These are phyloP conservation scores for Tuber umbilicatum DNA, from an alignment of 495 filamentous ascomycete genomes.

Conservation along the genomic window DNA sequence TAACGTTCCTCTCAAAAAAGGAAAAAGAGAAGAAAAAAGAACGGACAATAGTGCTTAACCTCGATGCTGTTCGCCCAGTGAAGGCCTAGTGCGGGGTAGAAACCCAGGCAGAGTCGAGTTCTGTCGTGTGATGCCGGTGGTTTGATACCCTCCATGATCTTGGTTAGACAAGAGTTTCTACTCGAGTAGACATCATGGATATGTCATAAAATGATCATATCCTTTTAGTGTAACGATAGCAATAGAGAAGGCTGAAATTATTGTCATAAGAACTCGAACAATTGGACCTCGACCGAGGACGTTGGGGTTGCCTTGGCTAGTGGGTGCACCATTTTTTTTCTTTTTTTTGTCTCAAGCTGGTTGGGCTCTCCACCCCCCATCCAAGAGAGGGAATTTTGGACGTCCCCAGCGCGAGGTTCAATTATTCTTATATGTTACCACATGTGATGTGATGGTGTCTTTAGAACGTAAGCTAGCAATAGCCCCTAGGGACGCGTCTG, in stretches of 20 bases:
- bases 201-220: background rate
- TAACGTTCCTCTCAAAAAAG: too few species aligned
- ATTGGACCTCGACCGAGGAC: too few species aligned
- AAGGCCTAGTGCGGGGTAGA: background rate
- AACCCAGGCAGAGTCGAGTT: background rate
- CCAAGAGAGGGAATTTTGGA: too few species aligned
- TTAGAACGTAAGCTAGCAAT: background rate
- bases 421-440: background rate
- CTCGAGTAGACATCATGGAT: background rate
- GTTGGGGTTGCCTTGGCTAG: too few species aligned
- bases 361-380: too few species aligned
- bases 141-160: background rate
- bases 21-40: too few species aligned
- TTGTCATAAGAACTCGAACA: background rate
- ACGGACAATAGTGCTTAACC: too few species aligned
- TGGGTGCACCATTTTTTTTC: too few species aligned
- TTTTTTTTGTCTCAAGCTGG: too few species aligned
- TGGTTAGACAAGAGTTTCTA: background rate
- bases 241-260: background rate
- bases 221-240: background rate
- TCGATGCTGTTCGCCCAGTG: background rate
- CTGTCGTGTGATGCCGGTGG: background rate
- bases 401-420: too few species aligned
- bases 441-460: background rate
- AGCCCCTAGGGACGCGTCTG: background rate